Evolutionary conservation across 148 eudicot genomes (phyloP), one percentile per base, ranked within the genome.

Genomic region (Rheum nobile): DNA sequence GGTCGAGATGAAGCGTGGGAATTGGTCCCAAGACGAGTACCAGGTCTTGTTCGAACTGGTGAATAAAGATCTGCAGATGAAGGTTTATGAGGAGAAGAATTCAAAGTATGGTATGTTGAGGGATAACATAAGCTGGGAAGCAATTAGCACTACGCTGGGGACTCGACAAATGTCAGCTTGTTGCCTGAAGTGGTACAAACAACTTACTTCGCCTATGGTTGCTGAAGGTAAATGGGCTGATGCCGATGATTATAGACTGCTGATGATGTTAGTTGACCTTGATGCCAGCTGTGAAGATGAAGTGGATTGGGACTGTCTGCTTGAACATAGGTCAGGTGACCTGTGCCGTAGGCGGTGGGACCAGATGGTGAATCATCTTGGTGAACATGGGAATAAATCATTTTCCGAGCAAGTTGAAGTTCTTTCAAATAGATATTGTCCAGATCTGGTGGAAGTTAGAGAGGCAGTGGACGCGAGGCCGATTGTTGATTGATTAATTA

Each of bases 11-110:
- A 84, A 72, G 71, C 68, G 65, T 35, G 84, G 87, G 26, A 41
- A 47, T 9, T 84, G 84, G 84, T 84, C 84, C n/a, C 82, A 77
- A 67, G 87, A 84, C 1, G 87, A 84, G 76, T 79, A 77, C 75
- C 77, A 81, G 71, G 74, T 9, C 2, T 71, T 84, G 42, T 84
- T 81, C 63, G 71, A 79, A 24, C 79, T 81, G n/a, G 87, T 84
- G 44, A 81, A 81, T 68, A 37, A 72, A 75, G 83, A 84, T 79
- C 41, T 84, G 41, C 72, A 75, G 65, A 72, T 84, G 71, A 79
- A 78, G 73, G 83, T 75, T 54, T 52, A 8, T 17, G 31, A 7
- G 4, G 84, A 81, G 8, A 82, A 75, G 74, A 77, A 73, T 55
- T 46, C 79, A 41, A 79, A 79, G 78, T 71, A 81, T 34, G 87